phyloP scores from a whole-genome alignment of 345 rosid species.

The Pelargonium nanum region DNA sequence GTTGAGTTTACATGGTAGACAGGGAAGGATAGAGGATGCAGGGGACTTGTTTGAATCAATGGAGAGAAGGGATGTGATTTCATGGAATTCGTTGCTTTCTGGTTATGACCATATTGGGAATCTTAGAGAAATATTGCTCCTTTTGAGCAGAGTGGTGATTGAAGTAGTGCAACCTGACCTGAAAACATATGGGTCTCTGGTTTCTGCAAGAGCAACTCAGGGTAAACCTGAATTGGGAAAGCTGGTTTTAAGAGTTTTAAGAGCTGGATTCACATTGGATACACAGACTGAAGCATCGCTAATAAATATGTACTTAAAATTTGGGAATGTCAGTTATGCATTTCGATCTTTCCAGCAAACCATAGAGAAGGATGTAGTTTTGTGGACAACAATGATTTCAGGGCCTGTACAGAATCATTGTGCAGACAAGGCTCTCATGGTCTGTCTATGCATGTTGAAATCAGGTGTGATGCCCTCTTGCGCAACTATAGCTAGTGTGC shows the following conservation, averaged over 20 bases:
- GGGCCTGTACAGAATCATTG: slow-evolving; percentile 62
- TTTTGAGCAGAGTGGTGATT: slow-evolving; percentile 28
- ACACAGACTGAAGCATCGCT: slow-evolving; percentile 49
- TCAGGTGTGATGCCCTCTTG: slow-evolving; percentile 38
- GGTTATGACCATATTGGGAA: slow-evolving; percentile 33
- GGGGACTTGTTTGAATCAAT: slow-evolving; percentile 35
- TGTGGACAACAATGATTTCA: slow-evolving; percentile 73
- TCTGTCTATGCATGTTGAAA: slow-evolving; percentile 42
- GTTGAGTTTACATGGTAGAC: slow-evolving; percentile 37
- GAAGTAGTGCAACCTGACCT: slow-evolving; percentile 36
- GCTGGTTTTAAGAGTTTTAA: slow-evolving; percentile 41
- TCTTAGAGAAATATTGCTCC: slow-evolving; percentile 27
- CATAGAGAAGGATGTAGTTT: slow-evolving; percentile 42
- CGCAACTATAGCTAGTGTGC: slow-evolving; percentile 47
- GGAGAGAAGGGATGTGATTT: slow-evolving; percentile 38
- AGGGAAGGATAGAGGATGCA: slow-evolving; percentile 28
- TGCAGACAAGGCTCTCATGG: slow-evolving; percentile 39
- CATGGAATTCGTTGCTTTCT: slow-evolving; percentile 48
- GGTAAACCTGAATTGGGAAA: slow-evolving; percentile 36
- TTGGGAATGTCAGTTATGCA: slow-evolving; percentile 38
- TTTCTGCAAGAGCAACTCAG: slow-evolving; percentile 26
- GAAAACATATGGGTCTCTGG: slow-evolving; percentile 34
- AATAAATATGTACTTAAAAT: slow-evolving; percentile 59
- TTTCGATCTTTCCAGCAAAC: slow-evolving; percentile 29
- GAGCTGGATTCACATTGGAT: slow-evolving; percentile 34